These are phyloP conservation scores for Apium graveolens DNA, from an alignment of 129 eudicot species.

Conservation along the genomic window DNA sequence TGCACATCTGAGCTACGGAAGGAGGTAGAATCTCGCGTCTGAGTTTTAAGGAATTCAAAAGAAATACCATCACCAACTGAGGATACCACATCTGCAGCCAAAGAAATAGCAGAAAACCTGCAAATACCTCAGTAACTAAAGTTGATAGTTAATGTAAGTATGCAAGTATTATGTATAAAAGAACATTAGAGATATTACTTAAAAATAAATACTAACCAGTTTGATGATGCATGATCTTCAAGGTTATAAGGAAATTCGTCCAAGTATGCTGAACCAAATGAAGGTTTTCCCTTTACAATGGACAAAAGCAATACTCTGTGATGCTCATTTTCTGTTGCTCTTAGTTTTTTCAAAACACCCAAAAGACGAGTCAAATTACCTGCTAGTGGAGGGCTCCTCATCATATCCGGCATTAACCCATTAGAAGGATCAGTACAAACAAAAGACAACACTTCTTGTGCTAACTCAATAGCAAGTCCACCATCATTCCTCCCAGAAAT, in stretches of 20 bases:
- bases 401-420: conserved; percentile 93
- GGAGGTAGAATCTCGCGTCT: conserved; percentile 29
- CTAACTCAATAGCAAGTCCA: conserved; percentile 49
- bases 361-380: conserved; percentile 68
- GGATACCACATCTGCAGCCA: conserved; percentile 85
- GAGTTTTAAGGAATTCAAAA: conserved; percentile 42
- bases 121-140: conserved; percentile 41
- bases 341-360: conserved; percentile 90
- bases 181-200: conserved; percentile 1
- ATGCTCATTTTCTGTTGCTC: conserved; percentile 62
- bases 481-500: conserved; percentile 67
- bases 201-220: conserved; percentile 51
- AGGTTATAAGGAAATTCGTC: conserved; percentile 80
- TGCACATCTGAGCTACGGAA: conserved; percentile 46
- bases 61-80: conserved; percentile 59
- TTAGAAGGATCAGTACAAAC: conserved; percentile 81
- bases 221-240: conserved; percentile 69
- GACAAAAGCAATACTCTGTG: conserved; percentile 66
- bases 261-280: conserved; percentile 68
- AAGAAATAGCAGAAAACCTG: conserved; percentile 88
- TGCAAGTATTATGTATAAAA: not conserved
- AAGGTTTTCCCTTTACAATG: conserved; percentile 68
- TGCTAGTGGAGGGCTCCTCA: conserved; percentile 57
- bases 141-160: not conserved
- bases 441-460: conserved; percentile 46